These are phyloP conservation scores for Coemansia sp. DNA, from an alignment of 192 early-diverging fungal genomes.

Conservation along the genomic window DNA sequence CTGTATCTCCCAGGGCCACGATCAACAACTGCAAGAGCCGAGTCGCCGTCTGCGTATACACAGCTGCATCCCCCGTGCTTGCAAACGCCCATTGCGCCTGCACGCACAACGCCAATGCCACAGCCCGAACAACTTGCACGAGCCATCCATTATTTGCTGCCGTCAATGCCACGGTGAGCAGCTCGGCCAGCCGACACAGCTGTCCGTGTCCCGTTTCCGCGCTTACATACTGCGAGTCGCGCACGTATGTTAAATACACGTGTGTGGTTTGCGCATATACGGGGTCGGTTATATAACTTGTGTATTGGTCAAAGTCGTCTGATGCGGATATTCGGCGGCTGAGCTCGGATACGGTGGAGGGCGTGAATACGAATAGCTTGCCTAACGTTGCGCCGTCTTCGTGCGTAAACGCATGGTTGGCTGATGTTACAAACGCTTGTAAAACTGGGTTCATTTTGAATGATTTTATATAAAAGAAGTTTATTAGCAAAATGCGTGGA, in stretches of 20 bases:
- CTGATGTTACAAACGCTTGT: conserved; percentile 39
- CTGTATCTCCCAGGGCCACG: conserved; percentile 29
- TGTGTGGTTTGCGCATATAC: conserved; percentile 29
- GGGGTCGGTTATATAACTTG: conserved; percentile 15
- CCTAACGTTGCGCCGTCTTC: conserved; percentile 32
- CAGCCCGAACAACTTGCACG: conserved; percentile 23
- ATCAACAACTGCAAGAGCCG: conserved; percentile 34
- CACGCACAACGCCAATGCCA: conserved; percentile 28
- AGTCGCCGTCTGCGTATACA: conserved; percentile 39
- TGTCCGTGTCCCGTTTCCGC: conserved; percentile 14
- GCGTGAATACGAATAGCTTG: conserved; percentile 43
- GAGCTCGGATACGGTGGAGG: conserved; percentile 14
- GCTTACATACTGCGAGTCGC: conserved; percentile 15
- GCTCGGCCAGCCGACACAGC: conserved; percentile 27
- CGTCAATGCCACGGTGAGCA: conserved; percentile 20
- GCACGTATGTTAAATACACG: conserved; percentile 37
- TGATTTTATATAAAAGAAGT: too few species aligned
- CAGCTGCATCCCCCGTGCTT: conserved; percentile 15
- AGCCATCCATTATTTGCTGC: conserved; percentile 31
- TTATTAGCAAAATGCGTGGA: too few species aligned
- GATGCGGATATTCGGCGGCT: conserved; percentile 19
- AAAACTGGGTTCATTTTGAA: conserved; percentile 18
- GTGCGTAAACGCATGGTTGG: conserved; percentile 31
- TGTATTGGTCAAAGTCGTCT: conserved; percentile 35
- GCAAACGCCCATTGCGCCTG: conserved; percentile 20